phyloP scores from a whole-genome alignment of 192 early-diverging fungal species.

The Cladochytrium replicatum region DNA sequence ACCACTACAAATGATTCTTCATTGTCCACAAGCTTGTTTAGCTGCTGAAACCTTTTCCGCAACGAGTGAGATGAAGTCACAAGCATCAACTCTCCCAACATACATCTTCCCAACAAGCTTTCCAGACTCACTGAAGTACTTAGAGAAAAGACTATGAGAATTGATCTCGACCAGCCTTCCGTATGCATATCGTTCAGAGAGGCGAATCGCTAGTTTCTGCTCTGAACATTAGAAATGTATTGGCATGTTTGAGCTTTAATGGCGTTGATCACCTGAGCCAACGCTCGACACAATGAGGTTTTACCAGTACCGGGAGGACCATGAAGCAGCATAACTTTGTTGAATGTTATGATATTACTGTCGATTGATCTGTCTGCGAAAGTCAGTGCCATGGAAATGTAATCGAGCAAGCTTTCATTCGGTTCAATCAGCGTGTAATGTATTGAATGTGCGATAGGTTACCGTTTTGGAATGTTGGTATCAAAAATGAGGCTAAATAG shows the following conservation, averaged over 20 bases:
- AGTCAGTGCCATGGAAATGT: constrained; percentile 48
- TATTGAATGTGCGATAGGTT: neutral
- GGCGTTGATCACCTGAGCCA: constrained; percentile 35
- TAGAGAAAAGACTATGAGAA: constrained; percentile 61
- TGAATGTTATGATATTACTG: constrained; percentile 44
- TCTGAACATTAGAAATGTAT: neutral
- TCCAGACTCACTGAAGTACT: constrained; percentile 65
- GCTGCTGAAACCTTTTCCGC: constrained; percentile 16
- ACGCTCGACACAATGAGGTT: constrained; percentile 51
- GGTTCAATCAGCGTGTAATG: neutral
- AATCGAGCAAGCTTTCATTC: constrained; percentile 39
- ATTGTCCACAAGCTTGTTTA: constrained; percentile 46
- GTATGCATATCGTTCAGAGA: constrained; percentile 39
- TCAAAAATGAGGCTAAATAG: neutral
- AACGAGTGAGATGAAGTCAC: neutral
- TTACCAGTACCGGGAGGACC: constrained; percentile 62
- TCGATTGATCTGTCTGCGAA: constrained; percentile 51
- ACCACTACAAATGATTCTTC: constrained; percentile 51
- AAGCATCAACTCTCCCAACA: neutral
- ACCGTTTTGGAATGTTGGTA: neutral
- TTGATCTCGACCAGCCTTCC: constrained; percentile 63
- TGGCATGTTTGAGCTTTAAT: neutral
- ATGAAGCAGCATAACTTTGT: constrained; percentile 53
- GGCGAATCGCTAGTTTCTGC: constrained; percentile 50
- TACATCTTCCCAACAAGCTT: constrained; percentile 61